These are phyloP conservation scores for Hypholoma fasciculare DNA, from an alignment of 768 basidiomycete species.

Conservation along the genomic window DNA sequence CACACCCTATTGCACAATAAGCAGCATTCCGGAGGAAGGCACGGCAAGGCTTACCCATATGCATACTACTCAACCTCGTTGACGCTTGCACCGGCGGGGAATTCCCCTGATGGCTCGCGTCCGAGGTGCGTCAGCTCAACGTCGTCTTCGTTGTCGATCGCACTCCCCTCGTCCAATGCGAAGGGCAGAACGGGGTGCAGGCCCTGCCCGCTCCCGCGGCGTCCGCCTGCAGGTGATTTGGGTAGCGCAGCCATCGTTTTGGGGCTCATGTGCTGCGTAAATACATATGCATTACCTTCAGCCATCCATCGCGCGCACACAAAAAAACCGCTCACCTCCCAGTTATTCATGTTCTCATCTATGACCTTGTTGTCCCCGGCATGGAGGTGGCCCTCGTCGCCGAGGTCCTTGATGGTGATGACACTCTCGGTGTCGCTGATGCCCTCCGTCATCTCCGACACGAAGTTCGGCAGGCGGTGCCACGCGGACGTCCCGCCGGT, in stretches of 20 bases:
- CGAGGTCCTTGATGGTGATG: slow-evolving; percentile 84
- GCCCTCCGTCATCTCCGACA: slow-evolving; percentile 77
- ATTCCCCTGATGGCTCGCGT: slow-evolving; percentile 70
- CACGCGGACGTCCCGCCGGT: slow-evolving; percentile 62
- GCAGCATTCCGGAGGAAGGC: neutral
- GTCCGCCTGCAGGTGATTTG: slow-evolving; percentile 82
- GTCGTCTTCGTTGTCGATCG: slow-evolving; percentile 74
- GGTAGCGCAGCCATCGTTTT: slow-evolving; percentile 93
- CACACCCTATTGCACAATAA: slow-evolving; percentile 3
- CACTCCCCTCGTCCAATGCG: slow-evolving; percentile 75
- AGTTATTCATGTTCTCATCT: slow-evolving; percentile 89
- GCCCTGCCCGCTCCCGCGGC: slow-evolving; percentile 82
- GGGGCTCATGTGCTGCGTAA: slow-evolving; percentile 86
- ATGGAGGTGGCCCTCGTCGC: slow-evolving; percentile 73
- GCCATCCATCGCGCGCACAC: slow-evolving; percentile 3
- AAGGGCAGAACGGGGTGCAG: slow-evolving; percentile 78
- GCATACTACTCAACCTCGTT: slow-evolving; percentile 92
- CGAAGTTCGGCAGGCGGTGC: slow-evolving; percentile 79
- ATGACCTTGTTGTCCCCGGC: slow-evolving; percentile 57
- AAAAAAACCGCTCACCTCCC: slow-evolving; percentile 70
- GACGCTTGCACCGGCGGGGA: slow-evolving; percentile 78
- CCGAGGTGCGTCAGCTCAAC: slow-evolving; percentile 62
- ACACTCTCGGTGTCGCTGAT: slow-evolving; percentile 96
- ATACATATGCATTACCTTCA: slow-evolving; percentile 1
- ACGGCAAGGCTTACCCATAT: slow-evolving; percentile 62